These are phyloP conservation scores for Stylosanthes scabra DNA, from an alignment of 331 rosid genomes.

Conservation along the genomic window DNA sequence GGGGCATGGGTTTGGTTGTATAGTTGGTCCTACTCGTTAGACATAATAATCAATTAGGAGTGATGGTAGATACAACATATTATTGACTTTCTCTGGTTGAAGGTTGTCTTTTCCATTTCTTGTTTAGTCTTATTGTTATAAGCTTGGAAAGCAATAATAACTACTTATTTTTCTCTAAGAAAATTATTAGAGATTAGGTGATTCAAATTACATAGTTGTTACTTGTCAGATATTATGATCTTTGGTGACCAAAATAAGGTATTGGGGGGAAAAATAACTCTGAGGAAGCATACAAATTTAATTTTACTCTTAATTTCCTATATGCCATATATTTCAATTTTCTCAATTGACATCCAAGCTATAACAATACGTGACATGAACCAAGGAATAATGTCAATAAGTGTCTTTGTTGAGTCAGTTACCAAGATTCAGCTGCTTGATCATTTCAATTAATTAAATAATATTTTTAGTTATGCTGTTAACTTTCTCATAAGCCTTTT, in stretches of 20 bases:
- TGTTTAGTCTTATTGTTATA: neutral
- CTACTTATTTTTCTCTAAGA: neutral
- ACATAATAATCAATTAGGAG: neutral
- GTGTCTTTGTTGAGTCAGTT: neutral
- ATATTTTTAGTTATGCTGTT: neutral
- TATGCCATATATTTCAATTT: neutral
- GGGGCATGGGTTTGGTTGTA: neutral
- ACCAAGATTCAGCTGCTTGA: conserved; percentile 11
- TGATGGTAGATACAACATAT: conserved; percentile 25
- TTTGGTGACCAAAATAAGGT: neutral
- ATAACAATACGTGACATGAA: neutral
- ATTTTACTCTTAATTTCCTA: neutral
- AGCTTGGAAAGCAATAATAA: conserved; percentile 34
- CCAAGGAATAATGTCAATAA: conserved; percentile 1
- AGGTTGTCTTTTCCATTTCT: neutral
- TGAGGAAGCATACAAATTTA: neutral
- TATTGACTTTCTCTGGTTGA: conserved; percentile 16
- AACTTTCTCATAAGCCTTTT: conserved; percentile 7
- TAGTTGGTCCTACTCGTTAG: conserved; percentile 13
- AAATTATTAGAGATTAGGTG: conserved; percentile 21
- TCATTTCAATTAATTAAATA: neutral
- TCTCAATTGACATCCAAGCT: neutral
- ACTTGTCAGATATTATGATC: neutral
- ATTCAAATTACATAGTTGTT: neutral
- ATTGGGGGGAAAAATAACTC: neutral